These are phyloP conservation scores for Posidonia oceanica DNA, from an alignment of 116 monocot species.

Conservation along the genomic window DNA sequence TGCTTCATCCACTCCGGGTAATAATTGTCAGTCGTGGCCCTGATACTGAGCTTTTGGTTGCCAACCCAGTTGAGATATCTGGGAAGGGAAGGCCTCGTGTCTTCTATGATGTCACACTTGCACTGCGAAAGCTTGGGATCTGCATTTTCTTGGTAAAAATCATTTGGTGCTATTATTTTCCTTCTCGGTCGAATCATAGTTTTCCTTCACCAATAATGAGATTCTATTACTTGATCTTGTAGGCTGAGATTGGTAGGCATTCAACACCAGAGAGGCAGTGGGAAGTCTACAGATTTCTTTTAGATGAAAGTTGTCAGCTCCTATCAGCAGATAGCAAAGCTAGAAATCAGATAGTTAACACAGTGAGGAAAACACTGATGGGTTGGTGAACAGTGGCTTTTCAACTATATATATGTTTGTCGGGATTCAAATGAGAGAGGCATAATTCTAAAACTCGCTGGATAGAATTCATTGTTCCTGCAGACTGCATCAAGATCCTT, in stretches of 20 bases:
- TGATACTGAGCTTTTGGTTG: conserved; percentile 82
- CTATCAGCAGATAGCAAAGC: conserved; percentile 23
- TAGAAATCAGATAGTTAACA: conserved; percentile 58
- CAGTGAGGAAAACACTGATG: conserved; percentile 67
- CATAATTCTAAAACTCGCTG: neutral
- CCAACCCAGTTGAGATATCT: conserved; percentile 76
- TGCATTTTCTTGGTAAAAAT: conserved; percentile 80
- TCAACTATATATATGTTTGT: neutral
- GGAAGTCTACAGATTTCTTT: conserved; percentile 90
- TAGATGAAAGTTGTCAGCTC: conserved; percentile 59
- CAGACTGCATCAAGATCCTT: neutral
- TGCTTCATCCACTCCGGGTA: conserved; percentile 81
- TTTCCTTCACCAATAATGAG: neutral
- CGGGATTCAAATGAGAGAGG: neutral
- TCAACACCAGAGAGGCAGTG: conserved; percentile 53
- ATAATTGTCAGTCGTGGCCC: conserved; percentile 72
- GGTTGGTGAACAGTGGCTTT: conserved; percentile 41
- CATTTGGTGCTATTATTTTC: neutral
- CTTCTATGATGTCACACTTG: conserved; percentile 79
- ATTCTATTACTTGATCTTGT: neutral
- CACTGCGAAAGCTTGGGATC: conserved; percentile 67
- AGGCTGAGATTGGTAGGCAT: conserved; percentile 88
- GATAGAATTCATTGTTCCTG: neutral
- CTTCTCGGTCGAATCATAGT: neutral
- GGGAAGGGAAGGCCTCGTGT: conserved; percentile 90